phyloP scores from a whole-genome alignment of 148 eudicot genomes.

The Agrostemma githago region DNA sequence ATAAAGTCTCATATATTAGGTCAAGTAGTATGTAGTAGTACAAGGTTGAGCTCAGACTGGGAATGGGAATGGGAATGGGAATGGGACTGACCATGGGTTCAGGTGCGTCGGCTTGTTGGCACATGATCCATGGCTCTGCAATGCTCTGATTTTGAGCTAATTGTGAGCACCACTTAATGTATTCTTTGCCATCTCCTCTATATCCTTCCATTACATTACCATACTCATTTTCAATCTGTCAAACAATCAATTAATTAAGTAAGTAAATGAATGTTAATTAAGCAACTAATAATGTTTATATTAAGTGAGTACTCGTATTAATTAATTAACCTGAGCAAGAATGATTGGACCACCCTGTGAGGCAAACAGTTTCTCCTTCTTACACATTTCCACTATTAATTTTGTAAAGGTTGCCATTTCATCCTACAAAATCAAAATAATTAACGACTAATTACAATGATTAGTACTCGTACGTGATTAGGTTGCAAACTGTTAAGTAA shows the following conservation, averaged over 20 bases:
- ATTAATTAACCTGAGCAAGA: slow-evolving; percentile 57
- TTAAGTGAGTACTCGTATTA: background rate
- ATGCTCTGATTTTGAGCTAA: slow-evolving; percentile 65
- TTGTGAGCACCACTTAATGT: slow-evolving; percentile 79
- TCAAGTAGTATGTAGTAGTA: background rate
- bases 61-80: slow-evolving; percentile 30
- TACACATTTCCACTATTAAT: slow-evolving; percentile 62
- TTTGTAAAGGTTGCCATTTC: slow-evolving; percentile 74
- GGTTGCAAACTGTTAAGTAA: too few species aligned
- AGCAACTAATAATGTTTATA: background rate
- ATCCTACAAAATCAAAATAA: slow-evolving; percentile 31
- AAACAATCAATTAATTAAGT: background rate
- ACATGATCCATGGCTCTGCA: slow-evolving; percentile 95
- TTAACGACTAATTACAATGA: background rate
- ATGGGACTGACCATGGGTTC: slow-evolving; percentile 58
- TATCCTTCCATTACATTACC: slow-evolving; percentile 36
- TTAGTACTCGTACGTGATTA: too few species aligned
- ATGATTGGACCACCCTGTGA: slow-evolving; percentile 86
- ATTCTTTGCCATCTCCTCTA: slow-evolving; percentile 53
- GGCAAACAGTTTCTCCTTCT: slow-evolving; percentile 56
- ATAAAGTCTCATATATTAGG: background rate
- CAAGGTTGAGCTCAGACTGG: background rate
- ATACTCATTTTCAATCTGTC: slow-evolving; percentile 84
- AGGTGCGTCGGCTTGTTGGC: slow-evolving; percentile 83
- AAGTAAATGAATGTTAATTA: background rate